Evolutionary conservation across 2,329 filamentous ascomycete genomes (phyloP), one percentile per base, ranked within the genome.

Genomic region (Monilinia fructicola): DNA sequence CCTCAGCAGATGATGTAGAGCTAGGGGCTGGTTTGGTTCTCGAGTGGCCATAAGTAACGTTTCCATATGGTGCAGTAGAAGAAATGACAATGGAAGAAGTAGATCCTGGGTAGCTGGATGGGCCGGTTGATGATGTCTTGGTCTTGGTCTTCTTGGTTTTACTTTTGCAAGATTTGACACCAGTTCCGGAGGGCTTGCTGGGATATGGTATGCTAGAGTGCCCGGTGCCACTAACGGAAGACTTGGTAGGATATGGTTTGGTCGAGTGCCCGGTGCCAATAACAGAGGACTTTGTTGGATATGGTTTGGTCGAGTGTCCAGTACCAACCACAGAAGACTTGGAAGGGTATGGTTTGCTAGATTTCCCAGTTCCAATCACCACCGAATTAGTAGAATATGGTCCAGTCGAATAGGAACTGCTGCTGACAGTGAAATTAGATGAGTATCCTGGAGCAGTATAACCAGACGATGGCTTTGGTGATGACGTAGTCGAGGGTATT

Each of bases 91-190:
- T 23, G 11, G 54, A 46, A 18, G 52, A 58, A 40, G 23, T 46
- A 11, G 35, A 26, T 48, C 10, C 62, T 7, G 62, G 18, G 28
- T 44, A 59, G 62, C 53, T 23, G 21, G 58, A 54, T 44, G 55
- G 31, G n/a, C 42, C 18, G n/a, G 31, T 4, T 14, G 54, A 52
- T 48, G 54, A 65, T 18, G 26, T 44, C 52, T 54, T 64, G 10
- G 61, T 55, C 26, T n/a, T 44, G 18, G 74, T 71, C 28, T 48
- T 35, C 40, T 64, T 64, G 1, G 31, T 56, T 44, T 18, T 42
- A 18, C 38, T 21, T 40, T 46, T 46, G 50, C 50, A 55, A 52
- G 44, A 52, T 16, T 38, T 38, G 14, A 52, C 31, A 28, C 61
- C 40, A 5, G 52, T 64, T 56, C 50, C 52, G 16, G 53, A 28